Percentiles rank a stretch among this genome's conserved stretches.
phyloP scores from a whole-genome alignment of 129 eudicot species.

The Chrysanthemum makinoi region DNA sequence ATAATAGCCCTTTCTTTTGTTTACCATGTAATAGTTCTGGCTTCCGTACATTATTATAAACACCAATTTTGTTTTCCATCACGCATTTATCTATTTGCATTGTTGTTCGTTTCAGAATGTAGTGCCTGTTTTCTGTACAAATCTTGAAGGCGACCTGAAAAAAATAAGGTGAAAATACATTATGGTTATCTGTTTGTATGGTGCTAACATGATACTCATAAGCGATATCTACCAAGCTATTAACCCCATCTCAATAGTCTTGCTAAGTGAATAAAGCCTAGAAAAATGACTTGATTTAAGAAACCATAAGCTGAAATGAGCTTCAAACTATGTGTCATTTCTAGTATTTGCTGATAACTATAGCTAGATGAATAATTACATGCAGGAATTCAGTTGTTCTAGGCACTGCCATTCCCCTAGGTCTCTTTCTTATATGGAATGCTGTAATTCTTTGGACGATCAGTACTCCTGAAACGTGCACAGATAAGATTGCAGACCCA shows the following conservation, averaged over 20 bases:
- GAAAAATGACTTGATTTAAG: no score
- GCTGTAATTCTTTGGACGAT: constrained; percentile 91
- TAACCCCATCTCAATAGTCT: no score
- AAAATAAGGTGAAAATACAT: constrained; percentile 69
- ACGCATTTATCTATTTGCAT: constrained; percentile 6
- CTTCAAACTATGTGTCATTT: background rate
- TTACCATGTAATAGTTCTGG: constrained; percentile 56
- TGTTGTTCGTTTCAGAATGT: constrained; percentile 61
- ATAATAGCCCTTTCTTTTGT: constrained; percentile 94
- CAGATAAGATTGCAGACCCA: constrained; percentile 60
- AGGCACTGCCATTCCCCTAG: constrained; percentile 90
- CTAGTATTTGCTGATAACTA: background rate
- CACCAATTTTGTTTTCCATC: constrained; percentile 13
- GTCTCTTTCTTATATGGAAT: constrained; percentile 85
- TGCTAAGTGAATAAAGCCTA: no score
- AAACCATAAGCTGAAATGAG: no score
- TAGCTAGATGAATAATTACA: constrained; percentile 4
- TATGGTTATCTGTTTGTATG: background rate
- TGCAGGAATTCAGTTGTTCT: constrained; percentile 82
- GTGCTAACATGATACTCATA: no score
- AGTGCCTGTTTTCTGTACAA: constrained; percentile 90
- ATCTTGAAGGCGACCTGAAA: constrained; percentile 79
- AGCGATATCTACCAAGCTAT: no score
- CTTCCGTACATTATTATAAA: constrained; percentile 2
- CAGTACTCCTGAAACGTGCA: constrained; percentile 43